Percentiles rank a stretch among this genome's conserved stretches.
phyloP scores from a whole-genome alignment of 2,329 filamentous ascomycete species.

The Clonostachys solani region DNA sequence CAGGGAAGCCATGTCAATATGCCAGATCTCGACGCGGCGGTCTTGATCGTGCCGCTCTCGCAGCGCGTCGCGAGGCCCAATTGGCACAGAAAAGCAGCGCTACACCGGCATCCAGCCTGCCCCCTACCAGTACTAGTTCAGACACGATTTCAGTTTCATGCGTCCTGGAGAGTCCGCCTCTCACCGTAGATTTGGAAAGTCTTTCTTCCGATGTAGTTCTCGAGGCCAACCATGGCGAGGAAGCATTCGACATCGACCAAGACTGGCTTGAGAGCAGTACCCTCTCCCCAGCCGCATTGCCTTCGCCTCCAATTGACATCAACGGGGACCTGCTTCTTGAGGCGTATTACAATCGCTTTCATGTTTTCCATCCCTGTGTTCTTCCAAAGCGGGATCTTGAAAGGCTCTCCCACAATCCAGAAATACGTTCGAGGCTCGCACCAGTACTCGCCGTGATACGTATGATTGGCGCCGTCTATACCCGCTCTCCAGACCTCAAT shows the following conservation, averaged over 20 bases:
- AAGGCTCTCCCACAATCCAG: conserved; percentile 3
- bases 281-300: too few relatives aligned
- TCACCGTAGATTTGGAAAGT: not conserved
- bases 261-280: too few relatives aligned
- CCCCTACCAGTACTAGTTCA: too few relatives aligned
- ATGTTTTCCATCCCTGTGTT: conserved; percentile 21
- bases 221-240: too few relatives aligned
- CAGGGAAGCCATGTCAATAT: conserved; percentile 41
- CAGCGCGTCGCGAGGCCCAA: conserved; percentile 17
- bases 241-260: too few relatives aligned
- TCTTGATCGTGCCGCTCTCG: conserved; percentile 19
- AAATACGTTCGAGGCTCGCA: conserved; percentile 3
- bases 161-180: not conserved
- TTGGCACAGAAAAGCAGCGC: conserved; percentile 4
- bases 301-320: too few relatives aligned
- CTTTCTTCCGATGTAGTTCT: not conserved
- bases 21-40: conserved; percentile 44
- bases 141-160: too few relatives aligned
- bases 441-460: conserved; percentile 19
- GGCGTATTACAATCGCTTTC: conserved; percentile 28
- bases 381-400: conserved; percentile 12
- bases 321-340: conserved; percentile 16
- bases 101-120: too few relatives aligned
- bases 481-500: conserved; percentile 3
- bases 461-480: conserved; percentile 26